Evolutionary conservation across 1,284 basidiomycete genomes (phyloP).

Genomic region (Cerrena zonata): DNA sequence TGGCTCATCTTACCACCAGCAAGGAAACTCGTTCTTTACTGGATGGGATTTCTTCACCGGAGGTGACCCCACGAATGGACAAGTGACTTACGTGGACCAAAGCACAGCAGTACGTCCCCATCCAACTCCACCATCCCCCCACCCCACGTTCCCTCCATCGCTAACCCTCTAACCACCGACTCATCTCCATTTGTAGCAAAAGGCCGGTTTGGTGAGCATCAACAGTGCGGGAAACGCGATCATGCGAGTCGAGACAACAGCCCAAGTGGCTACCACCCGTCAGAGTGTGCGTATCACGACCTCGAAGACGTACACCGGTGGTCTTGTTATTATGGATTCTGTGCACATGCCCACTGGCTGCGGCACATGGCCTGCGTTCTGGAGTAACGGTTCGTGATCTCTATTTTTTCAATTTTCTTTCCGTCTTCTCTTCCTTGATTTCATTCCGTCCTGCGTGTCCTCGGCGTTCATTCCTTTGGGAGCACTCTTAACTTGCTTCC

Average conservation of each 20-base stretch:
- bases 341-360: conserved; percentile 90
- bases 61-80: conserved; percentile 77
- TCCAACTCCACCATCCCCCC: conserved; percentile 5
- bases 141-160: not conserved
- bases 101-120: conserved; percentile 52
- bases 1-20: conserved; percentile 28
- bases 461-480: not conserved
- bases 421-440: not conserved
- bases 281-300: conserved; percentile 75
- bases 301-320: conserved; percentile 55
- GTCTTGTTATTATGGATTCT: conserved; percentile 75
- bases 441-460: not conserved
- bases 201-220: conserved; percentile 48
- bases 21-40: conserved; percentile 69
- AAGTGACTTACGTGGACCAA: conserved; percentile 53
- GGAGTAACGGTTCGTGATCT: conserved; percentile 40
- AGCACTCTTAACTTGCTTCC: not conserved
- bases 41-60: conserved; percentile 72
- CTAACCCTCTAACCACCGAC: conserved; percentile 10
- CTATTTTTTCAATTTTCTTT: not conserved
- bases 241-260: conserved; percentile 80
- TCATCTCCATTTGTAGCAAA: conserved; percentile 33
- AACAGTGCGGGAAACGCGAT: conserved; percentile 69
- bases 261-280: conserved; percentile 57
- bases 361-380: conserved; percentile 74